phyloP scores from a whole-genome alignment of 106 monocot species.

The Dendrobium nobile region DNA sequence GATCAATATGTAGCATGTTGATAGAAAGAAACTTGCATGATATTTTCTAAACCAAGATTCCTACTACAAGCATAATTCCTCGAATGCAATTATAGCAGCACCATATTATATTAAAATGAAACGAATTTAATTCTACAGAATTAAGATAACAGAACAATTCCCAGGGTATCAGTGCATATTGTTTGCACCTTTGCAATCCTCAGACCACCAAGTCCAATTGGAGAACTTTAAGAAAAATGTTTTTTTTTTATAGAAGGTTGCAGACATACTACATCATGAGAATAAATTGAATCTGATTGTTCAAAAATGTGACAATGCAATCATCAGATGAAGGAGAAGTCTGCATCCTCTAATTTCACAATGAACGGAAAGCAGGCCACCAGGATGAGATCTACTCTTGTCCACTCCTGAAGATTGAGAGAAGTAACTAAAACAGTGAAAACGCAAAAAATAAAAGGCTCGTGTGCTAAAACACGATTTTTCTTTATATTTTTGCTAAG shows the following conservation, averaged over 20 bases:
- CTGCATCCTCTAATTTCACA: neutral
- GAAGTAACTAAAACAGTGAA: neutral
- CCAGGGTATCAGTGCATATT: too few relatives aligned
- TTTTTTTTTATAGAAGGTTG: too few relatives aligned
- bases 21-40: neutral
- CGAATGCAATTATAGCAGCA: neutral
- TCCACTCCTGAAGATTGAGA: neutral
- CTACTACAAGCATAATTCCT: neutral
- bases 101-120: neutral
- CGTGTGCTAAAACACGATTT: neutral
- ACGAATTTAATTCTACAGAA: too few relatives aligned
- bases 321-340: neutral
- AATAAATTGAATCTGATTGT: neutral
- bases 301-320: neutral
- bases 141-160: too few relatives aligned
- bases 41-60: neutral
- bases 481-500: neutral
- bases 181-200: neutral
- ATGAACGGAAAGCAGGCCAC: neutral
- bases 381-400: neutral
- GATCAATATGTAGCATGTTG: neutral
- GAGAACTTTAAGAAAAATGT: neutral
- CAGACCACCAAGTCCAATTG: neutral
- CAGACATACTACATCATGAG: neutral
- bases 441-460: neutral